Evolutionary conservation across 139 green algal genomes (phyloP).

Genomic region (Ulvella scutata): DNA sequence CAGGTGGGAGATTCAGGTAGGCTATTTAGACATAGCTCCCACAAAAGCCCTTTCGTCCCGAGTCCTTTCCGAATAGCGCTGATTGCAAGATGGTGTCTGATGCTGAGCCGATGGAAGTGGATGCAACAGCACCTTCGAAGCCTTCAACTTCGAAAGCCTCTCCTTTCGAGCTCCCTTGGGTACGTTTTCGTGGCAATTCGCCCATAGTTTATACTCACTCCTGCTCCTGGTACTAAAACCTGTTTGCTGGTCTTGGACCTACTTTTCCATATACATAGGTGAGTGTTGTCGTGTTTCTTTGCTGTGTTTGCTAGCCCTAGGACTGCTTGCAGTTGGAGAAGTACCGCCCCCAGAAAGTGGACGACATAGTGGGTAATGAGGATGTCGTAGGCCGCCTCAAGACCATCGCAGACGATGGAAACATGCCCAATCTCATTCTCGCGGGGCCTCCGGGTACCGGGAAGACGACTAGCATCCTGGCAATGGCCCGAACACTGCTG

Average conservation of each 20-base stretch:
- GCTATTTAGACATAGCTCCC: too few species aligned
- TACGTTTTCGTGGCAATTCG: too few species aligned
- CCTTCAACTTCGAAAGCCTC: too few species aligned
- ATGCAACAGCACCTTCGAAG: too few species aligned
- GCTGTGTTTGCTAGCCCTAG: neutral
- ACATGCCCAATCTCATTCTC: slow-evolving; percentile 96
- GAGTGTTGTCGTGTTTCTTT: neutral
- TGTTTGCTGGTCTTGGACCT: neutral
- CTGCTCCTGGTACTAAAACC: too few species aligned
- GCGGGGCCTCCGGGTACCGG: slow-evolving; percentile 87
- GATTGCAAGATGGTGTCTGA: too few species aligned
- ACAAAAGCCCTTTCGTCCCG: too few species aligned
- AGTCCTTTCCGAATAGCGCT: too few species aligned
- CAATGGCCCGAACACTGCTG: slow-evolving; percentile 76
- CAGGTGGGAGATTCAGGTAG: too few species aligned
- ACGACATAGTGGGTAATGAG: slow-evolving; percentile 88
- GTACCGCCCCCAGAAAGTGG: slow-evolving; percentile 70
- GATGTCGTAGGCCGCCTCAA: slow-evolving; percentile 83
- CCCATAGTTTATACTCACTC: too few species aligned
- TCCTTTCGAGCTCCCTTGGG: too few species aligned
- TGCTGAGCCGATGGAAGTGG: too few species aligned
- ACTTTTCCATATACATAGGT: neutral
- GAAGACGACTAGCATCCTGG: slow-evolving; percentile 93
- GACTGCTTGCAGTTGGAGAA: slow-evolving; percentile 76
- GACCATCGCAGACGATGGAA: slow-evolving; percentile 84